Conservation (phyloP, 257 asterid genomes). For the Nicotiana tomentosiformis region DNA sequence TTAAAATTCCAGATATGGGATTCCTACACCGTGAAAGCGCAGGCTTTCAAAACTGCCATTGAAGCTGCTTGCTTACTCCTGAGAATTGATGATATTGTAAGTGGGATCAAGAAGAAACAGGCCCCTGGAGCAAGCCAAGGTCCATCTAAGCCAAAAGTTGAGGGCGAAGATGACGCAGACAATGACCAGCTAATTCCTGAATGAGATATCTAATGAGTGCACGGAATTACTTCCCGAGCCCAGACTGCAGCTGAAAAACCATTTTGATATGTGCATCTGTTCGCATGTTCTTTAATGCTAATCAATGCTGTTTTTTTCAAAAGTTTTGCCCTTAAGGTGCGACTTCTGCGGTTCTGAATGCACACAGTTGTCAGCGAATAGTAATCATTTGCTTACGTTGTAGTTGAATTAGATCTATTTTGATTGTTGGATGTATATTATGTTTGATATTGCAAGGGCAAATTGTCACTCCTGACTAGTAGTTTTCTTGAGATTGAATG, state of each 20-base stretch:
- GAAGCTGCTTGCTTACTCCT: slow-evolving; percentile 98
- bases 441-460: no score
- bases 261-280: not conserved
- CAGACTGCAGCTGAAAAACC: not conserved
- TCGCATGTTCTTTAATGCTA: no score
- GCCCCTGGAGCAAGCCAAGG: slow-evolving; percentile 64
- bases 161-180: slow-evolving; percentile 81
- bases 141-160: slow-evolving; percentile 67
- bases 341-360: no score
- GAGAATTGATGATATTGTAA: slow-evolving; percentile 89
- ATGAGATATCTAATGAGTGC: slow-evolving; percentile 20
- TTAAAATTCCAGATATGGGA: slow-evolving; percentile 72
- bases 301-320: no score
- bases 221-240: not conserved
- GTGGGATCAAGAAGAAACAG: slow-evolving; percentile 90
- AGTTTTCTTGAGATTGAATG: no score
- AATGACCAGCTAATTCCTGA: slow-evolving; percentile 83
- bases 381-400: no score
- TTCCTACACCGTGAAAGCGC: slow-evolving; percentile 86
- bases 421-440: no score
- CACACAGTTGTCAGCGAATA: no score
- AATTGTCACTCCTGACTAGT: no score
- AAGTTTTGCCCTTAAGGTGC: no score
- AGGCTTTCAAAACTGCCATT: slow-evolving; percentile 88
- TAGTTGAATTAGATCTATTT: no score